Percentiles rank a stretch among this genome's conserved stretches.
These are phyloP conservation scores for Pleurostoma richardsiae DNA, from an alignment of 2,329 filamentous ascomycete species.

Conservation along the genomic window DNA sequence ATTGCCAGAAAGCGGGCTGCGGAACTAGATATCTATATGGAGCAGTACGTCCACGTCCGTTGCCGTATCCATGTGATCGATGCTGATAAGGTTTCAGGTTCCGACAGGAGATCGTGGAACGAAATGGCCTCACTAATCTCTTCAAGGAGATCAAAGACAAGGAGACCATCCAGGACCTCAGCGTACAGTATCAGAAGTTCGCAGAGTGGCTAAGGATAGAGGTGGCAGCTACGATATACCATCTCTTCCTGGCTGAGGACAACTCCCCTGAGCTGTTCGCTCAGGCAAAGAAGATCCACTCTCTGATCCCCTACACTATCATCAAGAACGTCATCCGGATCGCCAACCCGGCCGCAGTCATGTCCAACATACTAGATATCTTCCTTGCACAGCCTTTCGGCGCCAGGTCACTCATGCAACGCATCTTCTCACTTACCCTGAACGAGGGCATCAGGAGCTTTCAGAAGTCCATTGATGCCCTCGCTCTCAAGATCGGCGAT, in stretches of 20 bases:
- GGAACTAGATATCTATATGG: slow-evolving; percentile 97
- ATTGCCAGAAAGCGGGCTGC: slow-evolving; percentile 85
- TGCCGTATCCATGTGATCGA: background rate
- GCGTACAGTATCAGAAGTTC: slow-evolving; percentile 95
- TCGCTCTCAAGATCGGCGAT: slow-evolving; percentile 77
- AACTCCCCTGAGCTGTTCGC: slow-evolving; percentile 96
- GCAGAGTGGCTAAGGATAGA: slow-evolving; percentile 98
- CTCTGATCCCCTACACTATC: slow-evolving; percentile 84
- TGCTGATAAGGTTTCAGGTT: slow-evolving; percentile 36
- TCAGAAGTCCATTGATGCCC: slow-evolving; percentile 78
- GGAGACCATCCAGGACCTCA: slow-evolving; percentile 78
- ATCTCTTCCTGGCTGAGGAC: slow-evolving; percentile 94
- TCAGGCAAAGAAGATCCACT: slow-evolving; percentile 90
- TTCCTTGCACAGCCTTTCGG: slow-evolving; percentile 96
- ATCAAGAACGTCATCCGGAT: slow-evolving; percentile 97
- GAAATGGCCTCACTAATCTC: slow-evolving; percentile 82
- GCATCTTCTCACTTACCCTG: slow-evolving; percentile 88
- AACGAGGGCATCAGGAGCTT: slow-evolving; percentile 85
- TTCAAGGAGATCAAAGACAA: slow-evolving; percentile 93
- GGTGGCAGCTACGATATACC: slow-evolving; percentile 92
- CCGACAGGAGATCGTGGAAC: slow-evolving; percentile 61
- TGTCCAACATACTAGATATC: slow-evolving; percentile 91
- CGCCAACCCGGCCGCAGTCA: slow-evolving; percentile 92
- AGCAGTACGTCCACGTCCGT: slow-evolving; percentile 55
- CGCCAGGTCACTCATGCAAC: slow-evolving; percentile 81